A percentile compares a stretch with the other conserved stretches of the same genome.
Conservation (phyloP, 148 eudicot species). For the Chenopodium berlandieri region DNA sequence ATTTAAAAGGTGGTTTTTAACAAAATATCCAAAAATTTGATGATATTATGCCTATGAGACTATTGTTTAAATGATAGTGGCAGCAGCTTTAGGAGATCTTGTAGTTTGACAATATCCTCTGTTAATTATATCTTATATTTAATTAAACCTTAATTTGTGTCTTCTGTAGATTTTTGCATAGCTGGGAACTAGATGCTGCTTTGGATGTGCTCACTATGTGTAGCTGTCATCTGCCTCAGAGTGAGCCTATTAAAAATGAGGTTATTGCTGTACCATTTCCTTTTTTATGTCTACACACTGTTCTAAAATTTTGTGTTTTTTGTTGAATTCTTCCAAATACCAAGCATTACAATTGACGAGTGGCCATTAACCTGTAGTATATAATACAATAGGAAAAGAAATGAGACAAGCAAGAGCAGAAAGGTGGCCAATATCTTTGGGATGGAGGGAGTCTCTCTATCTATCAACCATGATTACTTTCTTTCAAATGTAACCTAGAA, state of each 20-base stretch:
- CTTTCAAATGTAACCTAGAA: neutral
- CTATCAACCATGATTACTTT: neutral
- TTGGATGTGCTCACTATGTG: constrained; percentile 98
- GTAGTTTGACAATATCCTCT: neutral
- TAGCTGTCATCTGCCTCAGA: constrained; percentile 80
- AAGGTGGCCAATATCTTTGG: neutral
- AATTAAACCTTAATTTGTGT: neutral
- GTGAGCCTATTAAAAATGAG: constrained; percentile 65
- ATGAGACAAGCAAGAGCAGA: neutral
- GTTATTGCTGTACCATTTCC: constrained; percentile 32
- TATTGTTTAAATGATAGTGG: neutral
- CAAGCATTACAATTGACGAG: neutral
- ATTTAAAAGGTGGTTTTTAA: no score
- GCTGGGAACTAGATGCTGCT: constrained; percentile 94
- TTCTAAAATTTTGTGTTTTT: no score
- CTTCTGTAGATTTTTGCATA: constrained; percentile 68
- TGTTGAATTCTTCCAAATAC: neutral
- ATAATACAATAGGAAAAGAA: neutral
- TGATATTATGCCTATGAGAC: neutral
- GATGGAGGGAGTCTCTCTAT: neutral
- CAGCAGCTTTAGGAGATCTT: neutral
- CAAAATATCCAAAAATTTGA: no score
- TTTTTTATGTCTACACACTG: neutral
- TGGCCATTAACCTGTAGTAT: neutral
- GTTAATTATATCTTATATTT: neutral